phyloP scores from a whole-genome alignment of 208 protist genomes.

The Trypanosoma avium region DNA sequence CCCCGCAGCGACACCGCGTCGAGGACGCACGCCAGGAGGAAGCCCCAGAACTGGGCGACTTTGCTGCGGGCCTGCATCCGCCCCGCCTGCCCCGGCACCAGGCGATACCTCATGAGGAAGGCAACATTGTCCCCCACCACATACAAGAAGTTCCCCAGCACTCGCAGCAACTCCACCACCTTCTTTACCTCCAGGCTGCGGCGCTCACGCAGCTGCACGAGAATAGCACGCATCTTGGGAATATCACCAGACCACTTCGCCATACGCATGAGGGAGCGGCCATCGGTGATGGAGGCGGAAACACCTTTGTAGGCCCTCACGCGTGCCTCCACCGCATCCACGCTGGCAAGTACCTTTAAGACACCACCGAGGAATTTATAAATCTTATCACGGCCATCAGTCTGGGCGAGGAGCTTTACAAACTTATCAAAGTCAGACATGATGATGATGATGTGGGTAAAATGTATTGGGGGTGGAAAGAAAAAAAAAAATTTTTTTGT shows the following conservation, averaged over 20 bases:
- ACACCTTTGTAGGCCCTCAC: conserved; percentile 56
- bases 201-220: conserved; percentile 34
- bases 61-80: conserved; percentile 60
- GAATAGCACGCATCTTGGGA: conserved; percentile 76
- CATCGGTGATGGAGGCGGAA: conserved; percentile 73
- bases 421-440: conserved; percentile 81
- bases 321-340: conserved; percentile 34
- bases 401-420: conserved; percentile 84
- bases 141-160: conserved; percentile 86
- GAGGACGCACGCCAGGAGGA: conserved; percentile 85
- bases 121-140: conserved; percentile 88
- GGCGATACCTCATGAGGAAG: conserved; percentile 81
- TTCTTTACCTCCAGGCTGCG: conserved; percentile 60
- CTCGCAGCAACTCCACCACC: conserved; percentile 81
- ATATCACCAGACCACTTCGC: conserved; percentile 85
- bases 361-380: conserved; percentile 85
- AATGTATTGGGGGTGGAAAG: not conserved
- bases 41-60: conserved; percentile 92
- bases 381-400: conserved; percentile 92
- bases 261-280: conserved; percentile 89
- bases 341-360: conserved; percentile 70
- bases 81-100: conserved; percentile 59
- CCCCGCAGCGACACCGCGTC: conserved; percentile 72
- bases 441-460: conserved; percentile 1
- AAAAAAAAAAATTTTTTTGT: not conserved